Evolutionary conservation across 805 yeast species (phyloP).

Genomic region (Wickerhamiella bombiphila): DNA sequence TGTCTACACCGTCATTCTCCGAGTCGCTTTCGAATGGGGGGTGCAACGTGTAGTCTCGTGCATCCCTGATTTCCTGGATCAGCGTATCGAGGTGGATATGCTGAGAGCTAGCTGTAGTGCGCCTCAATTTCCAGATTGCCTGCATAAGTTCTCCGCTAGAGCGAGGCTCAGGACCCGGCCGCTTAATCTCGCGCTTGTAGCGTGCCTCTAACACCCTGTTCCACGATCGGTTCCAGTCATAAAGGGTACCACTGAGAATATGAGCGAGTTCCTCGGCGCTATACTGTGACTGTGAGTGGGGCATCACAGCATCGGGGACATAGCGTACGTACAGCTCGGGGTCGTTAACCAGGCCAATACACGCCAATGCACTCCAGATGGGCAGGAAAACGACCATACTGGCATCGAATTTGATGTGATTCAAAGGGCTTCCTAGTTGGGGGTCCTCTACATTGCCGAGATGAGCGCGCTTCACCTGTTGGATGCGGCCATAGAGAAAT

Average conservation of each 20-base stretch:
- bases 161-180: neutral
- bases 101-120: neutral
- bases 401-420: slow-evolving; percentile 6
- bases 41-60: slow-evolving; percentile 11
- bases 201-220: slow-evolving; percentile 10
- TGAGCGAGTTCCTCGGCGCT: slow-evolving; percentile 6
- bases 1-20: neutral
- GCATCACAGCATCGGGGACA: slow-evolving; percentile 11
- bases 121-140: neutral
- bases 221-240: slow-evolving; percentile 15
- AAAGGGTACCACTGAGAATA: slow-evolving; percentile 11
- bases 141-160: neutral
- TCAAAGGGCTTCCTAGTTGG: slow-evolving; percentile 2
- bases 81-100: slow-evolving; percentile 2
- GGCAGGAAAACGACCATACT: slow-evolving; percentile 8
- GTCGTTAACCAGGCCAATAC: slow-evolving; percentile 11
- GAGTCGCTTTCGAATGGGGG: slow-evolving; percentile 8
- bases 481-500: slow-evolving; percentile 9
- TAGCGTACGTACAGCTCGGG: slow-evolving; percentile 6
- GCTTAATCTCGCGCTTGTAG: slow-evolving; percentile 2
- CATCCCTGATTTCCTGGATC: slow-evolving; percentile 12
- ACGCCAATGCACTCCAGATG: slow-evolving; percentile 5
- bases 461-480: slow-evolving; percentile 2
- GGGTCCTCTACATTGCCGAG: neutral
- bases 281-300: slow-evolving; percentile 1